Conservation (phyloP, 306 rosid genomes). For the Cicer cuneatum region DNA sequence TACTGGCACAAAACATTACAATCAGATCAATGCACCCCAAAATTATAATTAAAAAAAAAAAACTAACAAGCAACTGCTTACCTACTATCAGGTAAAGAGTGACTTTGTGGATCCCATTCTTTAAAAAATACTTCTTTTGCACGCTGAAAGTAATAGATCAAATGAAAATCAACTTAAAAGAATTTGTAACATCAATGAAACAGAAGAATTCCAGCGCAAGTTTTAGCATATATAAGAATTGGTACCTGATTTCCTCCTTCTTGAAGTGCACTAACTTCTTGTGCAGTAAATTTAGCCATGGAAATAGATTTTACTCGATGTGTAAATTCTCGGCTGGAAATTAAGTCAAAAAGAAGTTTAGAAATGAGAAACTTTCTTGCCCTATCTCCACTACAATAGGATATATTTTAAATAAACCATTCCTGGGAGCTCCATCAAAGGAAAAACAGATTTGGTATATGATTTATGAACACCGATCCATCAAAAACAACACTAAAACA, state of each 20-base stretch:
- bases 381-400: constrained; percentile 30
- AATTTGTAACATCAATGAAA: constrained; percentile 34
- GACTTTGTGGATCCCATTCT: constrained; percentile 80
- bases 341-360: constrained; percentile 38
- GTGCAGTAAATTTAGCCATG: constrained; percentile 87
- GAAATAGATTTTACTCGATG: constrained; percentile 93
- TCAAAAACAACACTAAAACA: constrained; percentile 2
- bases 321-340: constrained; percentile 92
- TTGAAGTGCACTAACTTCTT: constrained; percentile 91
- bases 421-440: constrained; percentile 22
- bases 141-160: constrained; percentile 54
- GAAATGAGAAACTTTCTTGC: constrained; percentile 31
- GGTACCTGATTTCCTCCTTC: constrained; percentile 93
- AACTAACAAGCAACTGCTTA: constrained; percentile 41
- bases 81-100: constrained; percentile 88
- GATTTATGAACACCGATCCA: constrained; percentile 36
- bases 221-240: constrained; percentile 28
- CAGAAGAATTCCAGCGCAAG: constrained; percentile 24
- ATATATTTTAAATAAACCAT: constrained; percentile 31
- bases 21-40: constrained; percentile 50
- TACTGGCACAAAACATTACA: constrained; percentile 63
- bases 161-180: constrained; percentile 23
- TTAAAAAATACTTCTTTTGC: constrained; percentile 82
- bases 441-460: constrained; percentile 16
- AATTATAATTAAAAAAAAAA: constrained; percentile 19